Evolutionary conservation across 1,284 basidiomycete species (phyloP), one percentile per base, ranked within the genome.

Genomic region (Rhodotorula sp.): DNA sequence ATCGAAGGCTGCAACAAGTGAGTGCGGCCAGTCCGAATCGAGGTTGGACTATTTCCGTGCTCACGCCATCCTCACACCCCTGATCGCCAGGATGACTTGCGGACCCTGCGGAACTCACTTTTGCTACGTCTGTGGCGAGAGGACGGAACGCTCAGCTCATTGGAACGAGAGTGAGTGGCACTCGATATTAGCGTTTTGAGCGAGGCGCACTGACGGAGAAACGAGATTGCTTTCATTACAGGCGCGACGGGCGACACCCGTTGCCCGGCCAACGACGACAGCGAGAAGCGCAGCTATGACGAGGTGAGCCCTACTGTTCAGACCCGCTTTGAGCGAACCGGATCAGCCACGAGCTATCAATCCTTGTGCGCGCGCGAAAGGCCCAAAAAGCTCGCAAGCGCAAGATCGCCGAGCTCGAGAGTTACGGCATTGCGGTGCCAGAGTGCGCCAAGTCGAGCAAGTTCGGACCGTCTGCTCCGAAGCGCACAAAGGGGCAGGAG

Each of bases 1-100:
- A 38, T 34, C 38, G 70, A 68, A 26, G 72, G 68, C 15, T 73
- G 71, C 48, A 73, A 73, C 64, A 58, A 58, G 64, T 64, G 18
- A 23, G 63, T 49, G 18, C 10, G 26, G 6, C 45, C 21, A 14
- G 21, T 1, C 3, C 12, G 50, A 12, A 23, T 12, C n/a, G 50
- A 52, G 50, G 12, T 19, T 3, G 1, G n/a, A n/a, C 49, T 50
- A 14, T 12, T 45, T 45, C 2, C 3, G 14, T 54, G 34, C 26
- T 57, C 16, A 18, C 34, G 8, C 54, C n/a, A 16, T 8, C 7
- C 54, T 28, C 23, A n/a, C 34, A 18, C 28, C 5, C 15, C 18
- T 23, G 4, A 34, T 34, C 38, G 38, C 8, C 34, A 64, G 63
- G 57, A 68, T 68, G 49, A 63, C 52, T 3, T 68, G 67, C 38